These are phyloP conservation scores for Achlya hypogyna DNA, from an alignment of 352 stramenopile species.

Conservation along the genomic window DNA sequence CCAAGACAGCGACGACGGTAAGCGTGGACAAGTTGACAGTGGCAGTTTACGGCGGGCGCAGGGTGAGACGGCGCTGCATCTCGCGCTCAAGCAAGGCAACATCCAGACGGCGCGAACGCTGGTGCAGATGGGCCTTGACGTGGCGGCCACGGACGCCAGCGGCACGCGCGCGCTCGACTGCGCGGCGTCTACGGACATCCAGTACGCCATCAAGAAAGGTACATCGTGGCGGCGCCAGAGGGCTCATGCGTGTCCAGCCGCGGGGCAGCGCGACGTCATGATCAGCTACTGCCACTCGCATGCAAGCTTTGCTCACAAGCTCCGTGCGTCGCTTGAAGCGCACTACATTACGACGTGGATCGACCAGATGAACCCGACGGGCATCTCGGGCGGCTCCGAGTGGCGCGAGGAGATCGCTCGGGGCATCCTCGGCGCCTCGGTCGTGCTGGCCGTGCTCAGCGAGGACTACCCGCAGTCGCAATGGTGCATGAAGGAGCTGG, in stretches of 20 bases:
- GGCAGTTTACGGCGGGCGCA: conserved; percentile 8
- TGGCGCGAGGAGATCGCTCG: conserved; percentile 76
- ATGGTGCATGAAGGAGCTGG: conserved; percentile 83
- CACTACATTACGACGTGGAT: conserved; percentile 80
- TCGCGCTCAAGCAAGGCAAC: conserved; percentile 60
- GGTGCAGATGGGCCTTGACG: conserved; percentile 53
- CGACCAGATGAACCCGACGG: conserved; percentile 72
- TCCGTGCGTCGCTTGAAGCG: conserved; percentile 56
- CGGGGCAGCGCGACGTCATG: conserved; percentile 75
- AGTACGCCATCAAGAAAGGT: conserved; percentile 76
- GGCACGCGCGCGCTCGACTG: conserved; percentile 70
- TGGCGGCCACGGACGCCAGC: conserved; percentile 49
- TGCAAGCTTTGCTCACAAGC: conserved; percentile 42
- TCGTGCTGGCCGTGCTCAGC: conserved; percentile 64
- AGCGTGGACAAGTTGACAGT: not conserved
- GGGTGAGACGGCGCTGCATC: conserved; percentile 63
- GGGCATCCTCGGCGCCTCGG: conserved; percentile 59
- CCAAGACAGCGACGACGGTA: not conserved
- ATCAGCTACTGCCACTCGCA: conserved; percentile 84
- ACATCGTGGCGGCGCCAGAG: not conserved
- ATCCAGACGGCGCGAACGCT: conserved; percentile 55
- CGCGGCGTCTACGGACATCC: conserved; percentile 47
- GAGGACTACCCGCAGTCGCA: conserved; percentile 68
- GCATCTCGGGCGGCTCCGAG: conserved; percentile 65
- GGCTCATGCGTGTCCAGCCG: conserved; percentile 20